phyloP scores from a whole-genome alignment of 352 stramenopile species.

The Aphanomyces stellatus region DNA sequence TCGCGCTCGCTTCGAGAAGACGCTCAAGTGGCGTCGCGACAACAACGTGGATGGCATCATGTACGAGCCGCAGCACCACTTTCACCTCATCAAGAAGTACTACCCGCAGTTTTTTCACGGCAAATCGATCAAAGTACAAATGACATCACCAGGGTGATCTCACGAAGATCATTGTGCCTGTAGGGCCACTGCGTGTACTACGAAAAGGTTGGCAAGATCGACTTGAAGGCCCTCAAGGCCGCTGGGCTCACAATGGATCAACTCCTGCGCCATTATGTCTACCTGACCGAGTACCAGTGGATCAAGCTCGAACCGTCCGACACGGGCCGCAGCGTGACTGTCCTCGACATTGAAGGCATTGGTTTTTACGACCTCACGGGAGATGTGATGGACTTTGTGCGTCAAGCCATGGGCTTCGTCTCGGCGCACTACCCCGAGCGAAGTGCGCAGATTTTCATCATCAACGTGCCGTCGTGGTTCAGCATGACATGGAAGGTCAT shows the following conservation, averaged over 20 bases:
- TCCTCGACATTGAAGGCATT: constrained; percentile 78
- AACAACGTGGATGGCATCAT: constrained; percentile 85
- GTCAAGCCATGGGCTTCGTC: constrained; percentile 78
- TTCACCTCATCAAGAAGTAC: constrained; percentile 86
- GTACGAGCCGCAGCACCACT: constrained; percentile 63
- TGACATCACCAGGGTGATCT: constrained; percentile 1
- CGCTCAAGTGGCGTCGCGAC: constrained; percentile 76
- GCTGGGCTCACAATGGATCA: constrained; percentile 84
- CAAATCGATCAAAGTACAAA: constrained; percentile 45
- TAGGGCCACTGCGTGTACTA: constrained; percentile 54
- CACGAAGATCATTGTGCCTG: neutral
- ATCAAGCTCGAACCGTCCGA: constrained; percentile 68
- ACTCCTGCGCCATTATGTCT: constrained; percentile 86
- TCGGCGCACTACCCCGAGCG: constrained; percentile 90
- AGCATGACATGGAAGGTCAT: constrained; percentile 91
- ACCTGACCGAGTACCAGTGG: constrained; percentile 89
- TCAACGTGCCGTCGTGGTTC: constrained; percentile 95
- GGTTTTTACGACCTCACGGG: constrained; percentile 83
- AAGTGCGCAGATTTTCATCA: constrained; percentile 91
- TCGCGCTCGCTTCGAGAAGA: constrained; percentile 59
- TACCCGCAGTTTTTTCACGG: constrained; percentile 89
- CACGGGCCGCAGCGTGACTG: constrained; percentile 62
- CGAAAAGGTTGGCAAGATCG: constrained; percentile 78
- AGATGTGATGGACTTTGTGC: constrained; percentile 85
- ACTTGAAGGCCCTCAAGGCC: constrained; percentile 75